Evolutionary conservation across 1,284 basidiomycete species (phyloP).

Genomic region (Ustilago lituana): DNA sequence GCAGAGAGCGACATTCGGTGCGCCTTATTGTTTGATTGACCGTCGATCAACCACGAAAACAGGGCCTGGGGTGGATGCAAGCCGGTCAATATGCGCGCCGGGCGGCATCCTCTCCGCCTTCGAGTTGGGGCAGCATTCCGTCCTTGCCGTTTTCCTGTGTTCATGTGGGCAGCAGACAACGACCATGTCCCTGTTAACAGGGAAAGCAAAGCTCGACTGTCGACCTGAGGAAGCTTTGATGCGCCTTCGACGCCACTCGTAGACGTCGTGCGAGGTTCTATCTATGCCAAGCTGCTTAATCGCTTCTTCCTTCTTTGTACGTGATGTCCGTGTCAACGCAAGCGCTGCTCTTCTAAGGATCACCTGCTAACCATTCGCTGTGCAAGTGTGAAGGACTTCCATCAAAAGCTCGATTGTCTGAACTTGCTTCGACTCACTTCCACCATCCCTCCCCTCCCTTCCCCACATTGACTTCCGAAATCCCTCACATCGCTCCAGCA

Average conservation of each 20-base stretch:
- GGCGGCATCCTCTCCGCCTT: background rate
- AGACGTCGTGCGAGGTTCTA: slow-evolving; percentile 15
- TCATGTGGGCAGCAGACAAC: too few species aligned
- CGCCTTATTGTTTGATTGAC: background rate
- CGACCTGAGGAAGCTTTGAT: background rate
- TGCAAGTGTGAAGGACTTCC: too few species aligned
- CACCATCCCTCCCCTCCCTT: background rate
- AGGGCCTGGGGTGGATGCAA: background rate
- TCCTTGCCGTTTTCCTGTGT: slow-evolving; percentile 2
- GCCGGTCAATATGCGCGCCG: background rate
- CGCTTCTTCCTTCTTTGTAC: background rate
- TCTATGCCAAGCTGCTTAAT: background rate
- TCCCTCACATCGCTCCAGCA: background rate
- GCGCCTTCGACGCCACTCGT: slow-evolving; percentile 7
- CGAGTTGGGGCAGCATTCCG: slow-evolving; percentile 8
- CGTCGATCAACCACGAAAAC: background rate
- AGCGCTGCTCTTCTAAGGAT: background rate
- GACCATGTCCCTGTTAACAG: background rate
- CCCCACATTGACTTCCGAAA: background rate
- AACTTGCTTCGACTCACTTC: too few species aligned
- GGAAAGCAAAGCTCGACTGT: background rate
- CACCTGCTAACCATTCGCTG: too few species aligned
- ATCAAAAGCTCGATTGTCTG: too few species aligned
- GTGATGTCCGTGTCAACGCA: too few species aligned
- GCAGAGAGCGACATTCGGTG: background rate